Evolutionary conservation across 768 basidiomycete species (phyloP), one percentile per base, ranked within the genome.

Genomic region (Fomitopsis serialis): DNA sequence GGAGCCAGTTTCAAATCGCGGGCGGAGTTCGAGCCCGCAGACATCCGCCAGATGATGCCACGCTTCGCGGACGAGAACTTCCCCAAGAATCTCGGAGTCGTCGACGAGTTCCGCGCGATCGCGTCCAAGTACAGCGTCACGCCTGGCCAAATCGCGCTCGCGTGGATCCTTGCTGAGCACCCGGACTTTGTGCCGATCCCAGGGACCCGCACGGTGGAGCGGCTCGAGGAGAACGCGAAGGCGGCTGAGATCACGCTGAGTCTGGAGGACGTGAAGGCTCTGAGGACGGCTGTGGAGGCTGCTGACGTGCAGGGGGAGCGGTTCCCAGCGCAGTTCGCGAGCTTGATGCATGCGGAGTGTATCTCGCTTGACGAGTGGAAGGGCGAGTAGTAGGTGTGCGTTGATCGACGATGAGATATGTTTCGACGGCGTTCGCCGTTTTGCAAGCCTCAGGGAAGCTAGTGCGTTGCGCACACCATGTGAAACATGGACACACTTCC

Each of bases 51-150:
- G n/a, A 12, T 49, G 6, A 27, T 67, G 6, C 65, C 68, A 8
- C 52, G 60, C 6, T 67, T 56, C 60, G 66, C 63, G 11, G 53
- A 58, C 21, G 74, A 74, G 54, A 78, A 77, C 61, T 78, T 79
- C 61, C 71, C 72, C 0, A 74, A 70, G 50, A 72, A 78, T 48
- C 63, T 76, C 35, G 69, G 67, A 27, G 68, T 63, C 40, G 58
- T 58, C 7, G 70, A 74, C 8, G 62, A 63, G 29, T 52, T 77
- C 5, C 54, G 64, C 37, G 48, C 42, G n/a, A 55, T 75, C 27
- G 75, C 73, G 7, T 58, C 58, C 45, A 63, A 63, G 53, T 63
- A 74, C 57, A 44, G 52, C 47, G 64, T 63, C 1, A 69, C 70
- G 0, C 51, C 69, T 0, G 66, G 67, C 11, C 72, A 76, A 54